Evolutionary conservation across 2,329 filamentous ascomycete species (phyloP).

Genomic region (Penicillium sp.): DNA sequence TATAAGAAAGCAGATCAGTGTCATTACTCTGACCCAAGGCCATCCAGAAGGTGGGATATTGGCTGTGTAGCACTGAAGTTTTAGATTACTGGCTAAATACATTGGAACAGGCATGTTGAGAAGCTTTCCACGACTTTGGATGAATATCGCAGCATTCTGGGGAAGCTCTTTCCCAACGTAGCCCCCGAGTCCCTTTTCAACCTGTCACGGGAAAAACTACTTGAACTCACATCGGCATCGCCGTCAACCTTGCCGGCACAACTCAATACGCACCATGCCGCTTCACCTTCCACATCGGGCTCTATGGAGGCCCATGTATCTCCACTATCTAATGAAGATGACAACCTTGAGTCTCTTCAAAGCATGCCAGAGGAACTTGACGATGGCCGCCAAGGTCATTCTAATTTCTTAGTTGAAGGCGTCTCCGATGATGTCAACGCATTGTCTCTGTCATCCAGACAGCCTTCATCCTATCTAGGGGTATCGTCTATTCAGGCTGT

Average conservation of each 20-base stretch:
- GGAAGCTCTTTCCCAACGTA: conserved; percentile 63
- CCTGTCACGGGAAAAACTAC: conserved; percentile 60
- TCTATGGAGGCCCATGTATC: conserved; percentile 45
- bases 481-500: conserved; percentile 75
- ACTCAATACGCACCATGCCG: conserved; percentile 36
- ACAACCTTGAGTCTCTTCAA: conserved; percentile 62
- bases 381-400: conserved; percentile 47
- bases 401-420: conserved; percentile 57
- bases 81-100: not conserved
- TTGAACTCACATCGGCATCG: conserved; percentile 45
- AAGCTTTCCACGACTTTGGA: conserved; percentile 65
- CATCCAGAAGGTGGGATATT: conserved; percentile 68
- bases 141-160: conserved; percentile 64
- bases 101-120: conserved; percentile 44
- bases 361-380: conserved; percentile 67
- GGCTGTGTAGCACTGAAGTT: not conserved
- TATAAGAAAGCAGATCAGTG: conserved; percentile 78
- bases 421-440: conserved; percentile 73
- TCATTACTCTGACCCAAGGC: conserved; percentile 77
- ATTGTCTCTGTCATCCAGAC: conserved; percentile 61
- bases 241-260: conserved; percentile 34
- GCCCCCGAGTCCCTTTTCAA: conserved; percentile 51
- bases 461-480: conserved; percentile 66
- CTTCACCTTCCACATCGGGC: conserved; percentile 49
- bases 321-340: conserved; percentile 48